Base-by-base conservation (phyloP, 768 basidiomycete species). In the Lenzites betulinus region DNA sequence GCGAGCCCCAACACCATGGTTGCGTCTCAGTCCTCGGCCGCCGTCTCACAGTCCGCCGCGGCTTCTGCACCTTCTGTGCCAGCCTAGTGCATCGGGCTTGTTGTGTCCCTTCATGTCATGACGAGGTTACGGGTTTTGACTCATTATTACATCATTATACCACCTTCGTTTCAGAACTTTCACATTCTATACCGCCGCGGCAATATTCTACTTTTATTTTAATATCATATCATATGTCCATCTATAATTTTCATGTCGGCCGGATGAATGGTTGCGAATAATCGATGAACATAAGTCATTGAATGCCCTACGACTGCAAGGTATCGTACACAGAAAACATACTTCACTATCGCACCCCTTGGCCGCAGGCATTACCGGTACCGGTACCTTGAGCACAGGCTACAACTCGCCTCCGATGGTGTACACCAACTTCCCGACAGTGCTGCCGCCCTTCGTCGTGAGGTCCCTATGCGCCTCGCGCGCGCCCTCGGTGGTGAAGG, bases 371-470 rank as follows among this genome's bases (percentile, higher is more conserved):
- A n/a, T n/a, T n/a, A n/a, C n/a, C n/a, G n/a, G n/a, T n/a, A n/a
- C n/a, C 30, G 30, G 30, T 33, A 5, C 11, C 6, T 33, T 33
- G 30, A 11, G 30, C 30, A 33, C 11, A 33, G 4, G 6, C 30
- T 33, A 66, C 43, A 62, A 58, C 38, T 74, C 59, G 13, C 68
- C 48, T 30, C 56, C 69, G 23, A 92, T 82, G 69, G 89, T 90
- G 66, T 97, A 79, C 42, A 97, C 64, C 65, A 97, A 70, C 72
- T 97, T 97, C 4, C 95, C 95, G 1, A 80, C 80, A n/a, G 93
- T 93, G 70, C 83, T 85, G 36, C 95, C 87, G 2, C 66, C 58
- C 58, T 54, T 59, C 11, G 83, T 78, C 0, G 81, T 79, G 56
- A 96, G 78, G 67, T 95, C 93, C 4, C 66, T 76, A 63, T 98